Evolutionary conservation across 305 asterid genomes (phyloP).

Genomic region (Solanum hybrid): DNA sequence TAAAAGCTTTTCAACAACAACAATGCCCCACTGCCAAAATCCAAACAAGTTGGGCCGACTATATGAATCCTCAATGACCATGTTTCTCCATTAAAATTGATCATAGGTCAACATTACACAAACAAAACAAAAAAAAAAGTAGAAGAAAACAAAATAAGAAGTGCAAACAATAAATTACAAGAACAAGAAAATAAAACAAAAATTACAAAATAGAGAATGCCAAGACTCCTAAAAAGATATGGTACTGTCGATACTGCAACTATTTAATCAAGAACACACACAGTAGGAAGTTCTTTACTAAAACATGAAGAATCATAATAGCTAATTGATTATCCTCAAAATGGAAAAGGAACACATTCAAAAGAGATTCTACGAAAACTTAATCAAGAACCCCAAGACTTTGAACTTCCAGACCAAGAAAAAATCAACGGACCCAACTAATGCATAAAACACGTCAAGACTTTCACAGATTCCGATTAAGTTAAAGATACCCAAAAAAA

Average conservation of each 20-base stretch:
- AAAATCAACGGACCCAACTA: not conserved
- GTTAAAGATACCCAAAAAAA: not conserved
- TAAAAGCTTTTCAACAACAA: not conserved
- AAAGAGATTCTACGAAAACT: not conserved
- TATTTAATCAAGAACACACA: not conserved
- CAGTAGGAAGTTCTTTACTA: not conserved
- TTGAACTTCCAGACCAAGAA: not conserved
- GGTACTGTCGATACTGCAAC: not conserved
- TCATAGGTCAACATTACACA: not conserved
- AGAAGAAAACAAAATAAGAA: not conserved
- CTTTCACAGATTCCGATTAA: not conserved
- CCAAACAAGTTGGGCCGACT: not conserved
- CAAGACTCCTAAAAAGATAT: not conserved
- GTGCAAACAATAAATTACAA: not conserved
- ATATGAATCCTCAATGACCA: not conserved
- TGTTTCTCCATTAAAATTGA: not conserved
- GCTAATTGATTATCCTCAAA: not conserved
- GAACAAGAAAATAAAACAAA: not conserved
- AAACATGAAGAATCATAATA: not conserved
- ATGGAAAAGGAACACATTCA: not conserved
- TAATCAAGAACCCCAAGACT: not conserved
- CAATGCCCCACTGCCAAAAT: not conserved
- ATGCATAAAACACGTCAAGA: not conserved
- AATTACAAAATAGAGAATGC: not conserved
- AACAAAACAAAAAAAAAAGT: too few species aligned